phyloP scores from a whole-genome alignment of 306 rosid species.

The Vicia villosa region DNA sequence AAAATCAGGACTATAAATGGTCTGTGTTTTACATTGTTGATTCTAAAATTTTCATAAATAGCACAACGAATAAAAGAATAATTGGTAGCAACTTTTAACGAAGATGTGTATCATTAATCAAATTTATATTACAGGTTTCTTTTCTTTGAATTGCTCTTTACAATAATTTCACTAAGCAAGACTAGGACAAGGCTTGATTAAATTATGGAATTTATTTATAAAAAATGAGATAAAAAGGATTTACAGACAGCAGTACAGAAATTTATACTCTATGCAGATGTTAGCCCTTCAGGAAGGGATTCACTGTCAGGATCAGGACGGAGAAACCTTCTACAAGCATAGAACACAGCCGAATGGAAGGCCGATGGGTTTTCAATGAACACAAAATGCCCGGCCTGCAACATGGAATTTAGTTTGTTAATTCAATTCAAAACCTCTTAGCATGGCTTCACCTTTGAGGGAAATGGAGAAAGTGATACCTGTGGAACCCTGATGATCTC shows the following conservation, averaged over 20 bases:
- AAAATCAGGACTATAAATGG: background rate
- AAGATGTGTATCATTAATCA: constrained; percentile 14
- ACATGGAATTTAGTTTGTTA: constrained; percentile 9
- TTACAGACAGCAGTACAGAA: constrained; percentile 7
- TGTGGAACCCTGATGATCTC: constrained; percentile 91
- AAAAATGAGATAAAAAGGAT: background rate
- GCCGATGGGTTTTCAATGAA: constrained; percentile 79
- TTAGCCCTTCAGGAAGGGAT: constrained; percentile 71
- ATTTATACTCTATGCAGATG: constrained; percentile 51
- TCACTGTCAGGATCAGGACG: constrained; percentile 58
- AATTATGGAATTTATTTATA: constrained; percentile 12
- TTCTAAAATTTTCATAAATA: background rate
- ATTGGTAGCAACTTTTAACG: background rate
- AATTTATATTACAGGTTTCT: background rate
- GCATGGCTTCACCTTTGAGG: constrained; percentile 3
- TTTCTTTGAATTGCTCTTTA: constrained; percentile 23
- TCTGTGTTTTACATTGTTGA: background rate
- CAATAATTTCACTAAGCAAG: constrained; percentile 1
- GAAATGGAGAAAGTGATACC: constrained; percentile 50
- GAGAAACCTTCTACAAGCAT: constrained; percentile 80
- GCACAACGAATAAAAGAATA: background rate
- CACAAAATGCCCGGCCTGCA: constrained; percentile 89
- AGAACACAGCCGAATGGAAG: constrained; percentile 77
- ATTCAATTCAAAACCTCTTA: constrained; percentile 9
- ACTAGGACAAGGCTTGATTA: constrained; percentile 21